Conservation (phyloP, 2,329 filamentous ascomycete genomes). For the Aureobasidium melanogenum region DNA sequence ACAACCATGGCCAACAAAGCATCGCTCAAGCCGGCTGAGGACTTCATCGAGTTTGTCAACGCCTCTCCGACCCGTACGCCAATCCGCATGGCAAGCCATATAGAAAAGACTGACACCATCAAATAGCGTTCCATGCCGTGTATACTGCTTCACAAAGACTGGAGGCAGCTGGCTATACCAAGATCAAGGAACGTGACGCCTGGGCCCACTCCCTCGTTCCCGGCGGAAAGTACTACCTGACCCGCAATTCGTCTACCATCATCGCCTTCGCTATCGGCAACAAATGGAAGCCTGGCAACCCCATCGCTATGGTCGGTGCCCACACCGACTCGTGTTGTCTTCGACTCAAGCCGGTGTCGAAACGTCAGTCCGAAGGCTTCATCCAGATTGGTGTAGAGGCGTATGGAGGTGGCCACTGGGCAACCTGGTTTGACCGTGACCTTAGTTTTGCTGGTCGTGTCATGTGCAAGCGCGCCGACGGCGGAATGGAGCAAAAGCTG, state of each 20-base stretch:
- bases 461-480: slow-evolving; percentile 63
- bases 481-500: slow-evolving; percentile 70
- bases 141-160: slow-evolving; percentile 67
- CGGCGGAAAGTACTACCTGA: slow-evolving; percentile 93
- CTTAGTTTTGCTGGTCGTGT: slow-evolving; percentile 82
- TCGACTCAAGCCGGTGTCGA: slow-evolving; percentile 88
- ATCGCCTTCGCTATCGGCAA: slow-evolving; percentile 86
- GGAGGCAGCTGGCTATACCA: slow-evolving; percentile 73
- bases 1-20: slow-evolving; percentile 27
- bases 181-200: slow-evolving; percentile 81
- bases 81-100: not conserved
- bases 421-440: slow-evolving; percentile 96
- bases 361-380: slow-evolving; percentile 77
- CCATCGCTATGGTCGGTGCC: slow-evolving; percentile 84
- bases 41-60: slow-evolving; percentile 91
- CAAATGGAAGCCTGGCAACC: slow-evolving; percentile 86
- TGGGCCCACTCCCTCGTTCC: slow-evolving; percentile 74
- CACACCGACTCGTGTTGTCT: slow-evolving; percentile 93
- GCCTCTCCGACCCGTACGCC: slow-evolving; percentile 80
- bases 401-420: slow-evolving; percentile 95
- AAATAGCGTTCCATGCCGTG: slow-evolving; percentile 84
- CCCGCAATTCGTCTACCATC: slow-evolving; percentile 84
- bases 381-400: slow-evolving; percentile 93
- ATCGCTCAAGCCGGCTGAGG: slow-evolving; percentile 50
- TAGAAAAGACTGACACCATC: slow-evolving; percentile 9